phyloP scores from a whole-genome alignment of 148 eudicot genomes.

The Arctostaphylos glauca region DNA sequence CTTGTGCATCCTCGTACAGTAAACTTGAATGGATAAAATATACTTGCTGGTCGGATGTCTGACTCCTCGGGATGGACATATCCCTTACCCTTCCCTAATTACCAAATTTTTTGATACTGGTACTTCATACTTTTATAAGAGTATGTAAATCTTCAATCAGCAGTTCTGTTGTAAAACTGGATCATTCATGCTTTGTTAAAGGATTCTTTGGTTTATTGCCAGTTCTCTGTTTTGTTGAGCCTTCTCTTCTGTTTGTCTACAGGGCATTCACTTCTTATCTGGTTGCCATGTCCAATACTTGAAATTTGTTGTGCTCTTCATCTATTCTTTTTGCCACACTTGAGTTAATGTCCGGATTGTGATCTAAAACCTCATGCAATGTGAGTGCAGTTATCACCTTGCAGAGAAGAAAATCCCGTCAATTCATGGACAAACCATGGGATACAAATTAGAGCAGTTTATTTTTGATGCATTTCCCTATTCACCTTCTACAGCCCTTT shows the following conservation, averaged over 20 bases:
- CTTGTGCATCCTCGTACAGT: neutral
- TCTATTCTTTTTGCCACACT: neutral
- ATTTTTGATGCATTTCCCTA: slow-evolving; percentile 92
- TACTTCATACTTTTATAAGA: no score
- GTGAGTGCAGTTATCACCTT: slow-evolving; percentile 77
- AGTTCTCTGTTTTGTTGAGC: neutral
- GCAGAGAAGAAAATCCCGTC: slow-evolving; percentile 96
- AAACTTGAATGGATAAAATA: neutral
- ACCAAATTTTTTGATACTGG: no score
- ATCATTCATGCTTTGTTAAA: neutral
- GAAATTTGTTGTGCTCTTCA: neutral
- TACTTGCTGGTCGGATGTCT: neutral
- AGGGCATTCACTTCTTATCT: neutral
- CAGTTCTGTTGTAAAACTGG: neutral
- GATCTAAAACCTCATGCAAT: slow-evolving; percentile 8
- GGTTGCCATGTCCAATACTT: neutral
- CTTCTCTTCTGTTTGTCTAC: neutral
- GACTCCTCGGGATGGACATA: no score
- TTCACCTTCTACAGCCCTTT: slow-evolving; percentile 91
- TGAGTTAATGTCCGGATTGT: slow-evolving; percentile 7
- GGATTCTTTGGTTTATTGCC: slow-evolving; percentile 5
- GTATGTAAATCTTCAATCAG: neutral
- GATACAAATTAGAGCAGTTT: slow-evolving; percentile 87
- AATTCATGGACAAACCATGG: slow-evolving; percentile 64
- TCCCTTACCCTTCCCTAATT: no score